Conservation (phyloP, 208 protist species). For the Porcisia deanei region DNA sequence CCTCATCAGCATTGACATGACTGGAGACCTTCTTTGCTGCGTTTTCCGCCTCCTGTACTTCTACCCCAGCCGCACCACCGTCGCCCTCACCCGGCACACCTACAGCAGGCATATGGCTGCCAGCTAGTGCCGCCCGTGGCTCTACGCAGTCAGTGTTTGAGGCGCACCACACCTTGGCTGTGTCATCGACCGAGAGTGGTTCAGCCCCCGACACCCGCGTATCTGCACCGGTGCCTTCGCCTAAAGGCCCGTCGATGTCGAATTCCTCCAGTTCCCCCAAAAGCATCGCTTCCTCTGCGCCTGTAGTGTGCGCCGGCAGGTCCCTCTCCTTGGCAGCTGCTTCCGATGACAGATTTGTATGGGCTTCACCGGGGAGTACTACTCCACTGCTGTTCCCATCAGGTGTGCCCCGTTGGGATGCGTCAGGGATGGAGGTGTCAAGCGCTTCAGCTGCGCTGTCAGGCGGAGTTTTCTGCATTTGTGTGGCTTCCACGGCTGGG, state of each 20-base stretch:
- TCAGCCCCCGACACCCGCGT: not conserved
- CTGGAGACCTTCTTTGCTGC: not conserved
- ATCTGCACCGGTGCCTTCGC: not conserved
- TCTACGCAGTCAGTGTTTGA: not conserved
- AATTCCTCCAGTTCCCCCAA: slow-evolving; percentile 20
- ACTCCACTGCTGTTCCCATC: not conserved
- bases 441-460: not conserved
- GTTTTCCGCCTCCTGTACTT: not conserved
- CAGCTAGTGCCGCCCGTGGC: not conserved
- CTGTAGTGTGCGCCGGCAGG: not conserved
- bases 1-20: too few species aligned
- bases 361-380: not conserved
- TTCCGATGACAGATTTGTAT: not conserved
- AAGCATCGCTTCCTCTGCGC: not conserved
- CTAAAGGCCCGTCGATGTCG: slow-evolving; percentile 22
- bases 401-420: not conserved
- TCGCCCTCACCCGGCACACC: not conserved
- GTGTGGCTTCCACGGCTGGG: not conserved
- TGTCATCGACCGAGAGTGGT: not conserved
- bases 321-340: too few species aligned
- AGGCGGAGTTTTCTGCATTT: not conserved
- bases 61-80: not conserved
- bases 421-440: not conserved
- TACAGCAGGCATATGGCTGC: not conserved
- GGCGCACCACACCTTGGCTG: not conserved